Evolutionary conservation across 225 moss, liverwort and hornwort genomes (phyloP).

Genomic region (Thuidium tamariscinum): DNA sequence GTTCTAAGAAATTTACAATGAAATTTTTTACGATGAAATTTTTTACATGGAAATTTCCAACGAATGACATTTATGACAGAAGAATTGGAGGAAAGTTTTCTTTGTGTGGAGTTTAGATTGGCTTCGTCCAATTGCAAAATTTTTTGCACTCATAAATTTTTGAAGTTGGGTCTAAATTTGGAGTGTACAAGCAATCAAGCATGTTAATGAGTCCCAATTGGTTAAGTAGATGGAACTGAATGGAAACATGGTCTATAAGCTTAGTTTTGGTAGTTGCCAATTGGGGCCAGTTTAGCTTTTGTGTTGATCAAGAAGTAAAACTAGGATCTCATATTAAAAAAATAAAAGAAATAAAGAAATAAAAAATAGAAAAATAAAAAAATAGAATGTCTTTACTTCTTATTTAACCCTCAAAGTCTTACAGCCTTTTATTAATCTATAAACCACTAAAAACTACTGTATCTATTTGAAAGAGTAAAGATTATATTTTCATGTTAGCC

Average conservation of each 20-base stretch:
- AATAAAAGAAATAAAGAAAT: no score
- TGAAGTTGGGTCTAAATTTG: background rate
- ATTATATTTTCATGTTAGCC: no score
- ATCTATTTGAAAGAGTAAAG: background rate
- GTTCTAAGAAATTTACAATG: no score
- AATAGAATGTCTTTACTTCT: no score
- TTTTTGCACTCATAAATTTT: background rate
- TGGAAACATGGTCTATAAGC: no score
- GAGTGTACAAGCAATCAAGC: background rate
- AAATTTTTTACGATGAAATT: no score
- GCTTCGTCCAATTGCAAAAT: background rate
- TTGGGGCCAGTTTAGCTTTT: no score
- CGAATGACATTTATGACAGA: no score
- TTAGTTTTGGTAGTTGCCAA: background rate
- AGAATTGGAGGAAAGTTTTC: background rate
- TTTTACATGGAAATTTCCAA: no score
- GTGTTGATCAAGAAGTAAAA: fast-evolving
- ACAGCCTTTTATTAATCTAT: background rate
- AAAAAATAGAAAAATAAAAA: no score
- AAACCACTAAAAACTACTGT: background rate
- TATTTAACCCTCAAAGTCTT: background rate
- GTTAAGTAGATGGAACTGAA: background rate
- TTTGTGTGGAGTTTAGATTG: background rate
- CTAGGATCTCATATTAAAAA: no score
- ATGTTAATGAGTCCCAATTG: no score